Percentiles rank a stretch among this genome's conserved stretches.
Conservation (phyloP, 345 rosid genomes). For the Mangifera indica region DNA sequence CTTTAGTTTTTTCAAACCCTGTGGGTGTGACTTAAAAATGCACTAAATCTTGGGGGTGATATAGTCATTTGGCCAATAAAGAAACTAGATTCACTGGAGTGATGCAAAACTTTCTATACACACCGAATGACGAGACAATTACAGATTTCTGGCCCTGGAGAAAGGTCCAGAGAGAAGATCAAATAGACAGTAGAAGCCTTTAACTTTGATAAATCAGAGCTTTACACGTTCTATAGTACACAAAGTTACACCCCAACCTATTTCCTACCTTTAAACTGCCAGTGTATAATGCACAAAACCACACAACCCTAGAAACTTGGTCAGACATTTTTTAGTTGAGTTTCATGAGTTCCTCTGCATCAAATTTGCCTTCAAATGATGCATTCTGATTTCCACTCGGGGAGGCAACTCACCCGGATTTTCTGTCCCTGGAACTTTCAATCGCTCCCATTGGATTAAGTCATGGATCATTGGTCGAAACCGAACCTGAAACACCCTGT, state of each 20-base stretch:
- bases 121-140: neutral
- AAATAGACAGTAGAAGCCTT: neutral
- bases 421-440: constrained; percentile 21
- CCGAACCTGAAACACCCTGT: constrained; percentile 68
- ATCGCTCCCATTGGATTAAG: constrained; percentile 38
- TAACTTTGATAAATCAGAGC: constrained; percentile 1
- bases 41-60: too few species aligned
- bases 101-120: too few species aligned
- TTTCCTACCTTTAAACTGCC: constrained; percentile 1
- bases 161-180: neutral
- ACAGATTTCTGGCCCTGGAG: neutral
- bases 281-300: neutral
- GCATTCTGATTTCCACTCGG: constrained; percentile 40
- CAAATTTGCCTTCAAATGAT: constrained; percentile 39
- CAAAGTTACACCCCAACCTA: constrained; percentile 1
- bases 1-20: too few species aligned
- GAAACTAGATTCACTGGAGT: neutral
- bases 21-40: too few species aligned
- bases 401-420: constrained; percentile 39
- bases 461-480: constrained; percentile 85
- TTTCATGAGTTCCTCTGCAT: constrained; percentile 35
- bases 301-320: neutral
- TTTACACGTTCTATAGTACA: constrained; percentile 19
- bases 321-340: constrained; percentile 8
- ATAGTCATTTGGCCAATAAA: too few species aligned